Percentiles rank a stretch among this genome's conserved stretches.
Evolutionary conservation across 2,329 filamentous ascomycete species (phyloP).

Genomic region (Botrytis sinoallii): DNA sequence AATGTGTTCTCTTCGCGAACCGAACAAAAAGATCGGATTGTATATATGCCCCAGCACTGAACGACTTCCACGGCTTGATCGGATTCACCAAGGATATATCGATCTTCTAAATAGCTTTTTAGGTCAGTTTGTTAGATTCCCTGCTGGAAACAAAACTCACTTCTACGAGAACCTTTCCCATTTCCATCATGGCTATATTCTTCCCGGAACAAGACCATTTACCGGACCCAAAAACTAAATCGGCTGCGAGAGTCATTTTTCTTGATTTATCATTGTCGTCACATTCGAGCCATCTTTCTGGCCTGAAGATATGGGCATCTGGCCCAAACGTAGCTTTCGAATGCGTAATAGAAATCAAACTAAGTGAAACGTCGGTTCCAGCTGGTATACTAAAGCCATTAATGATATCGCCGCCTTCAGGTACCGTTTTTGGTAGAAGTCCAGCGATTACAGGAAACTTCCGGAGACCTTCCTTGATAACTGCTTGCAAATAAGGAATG

Average conservation of each 20-base stretch:
- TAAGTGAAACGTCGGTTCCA: not conserved
- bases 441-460: conserved; percentile 44
- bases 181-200: conserved; percentile 47
- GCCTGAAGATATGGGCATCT: conserved; percentile 44
- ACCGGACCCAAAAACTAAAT: conserved; percentile 46
- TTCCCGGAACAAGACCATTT: conserved; percentile 46
- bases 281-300: conserved; percentile 48
- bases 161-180: conserved; percentile 48
- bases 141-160: conserved; percentile 30
- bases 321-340: conserved; percentile 33
- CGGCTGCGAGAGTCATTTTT: conserved; percentile 41
- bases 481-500: conserved; percentile 48
- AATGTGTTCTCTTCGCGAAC: not conserved
- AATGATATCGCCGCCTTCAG: conserved; percentile 21
- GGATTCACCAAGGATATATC: not conserved
- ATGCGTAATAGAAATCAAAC: not conserved
- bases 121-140: not conserved
- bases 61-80: not conserved
- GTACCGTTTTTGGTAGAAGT: conserved; percentile 26
- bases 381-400: conserved; percentile 21
- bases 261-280: not conserved
- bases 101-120: not conserved
- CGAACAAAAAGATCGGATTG: not conserved
- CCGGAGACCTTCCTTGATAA: conserved; percentile 48
- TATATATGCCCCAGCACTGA: not conserved